Base-by-base conservation (phyloP, 331 rosid genomes). In the Prunus yedoensis region DNA sequence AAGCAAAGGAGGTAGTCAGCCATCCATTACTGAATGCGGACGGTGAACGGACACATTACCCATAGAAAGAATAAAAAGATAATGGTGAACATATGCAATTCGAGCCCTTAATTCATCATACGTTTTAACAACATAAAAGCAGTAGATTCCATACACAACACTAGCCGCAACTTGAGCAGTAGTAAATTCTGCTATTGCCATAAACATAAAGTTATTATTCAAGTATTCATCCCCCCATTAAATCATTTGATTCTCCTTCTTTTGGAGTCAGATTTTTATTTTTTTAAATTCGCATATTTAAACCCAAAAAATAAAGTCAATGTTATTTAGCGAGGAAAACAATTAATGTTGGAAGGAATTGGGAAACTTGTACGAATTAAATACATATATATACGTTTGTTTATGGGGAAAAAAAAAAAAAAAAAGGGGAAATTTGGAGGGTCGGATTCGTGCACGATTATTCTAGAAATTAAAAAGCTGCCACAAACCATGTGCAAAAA, bases 61-160 rank as follows among this genome's bases (percentile, higher is more conserved):
- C 61, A 52, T 14, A 9, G 10, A 21, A 57, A 5, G 23, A 21
- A 57, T 32, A 54, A 6, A 66, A 32, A 11, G 25, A 54, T 54
- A 7, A 14, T 38, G 75, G 75, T 12, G 75, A 61, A 30, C 66
- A 17, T 35, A 35, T 35, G 41, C 41, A 35, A 35, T 1, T 35
- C 41, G 1, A 35, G 41, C 41, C 41, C 8, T 0, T 0, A 7
- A 1, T 32, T 32, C 7, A 1, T 32, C 8, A 5, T 5, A 5
- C 7, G 41, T 35, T 32, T 32, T 35, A 35, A 8, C 41, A 35
- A 4, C 8, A 0, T 5, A 35, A 35, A 35, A 35, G 41, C 41
- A 5, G 8, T 35, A 5, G 41, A 35, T 35, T 35, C 41, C 41
- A 6, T 1, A 35, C 41, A 5, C 41, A 35, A 7, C 8, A 35